Conservation (phyloP, 345 rosid genomes). For the Citrus sp. region DNA sequence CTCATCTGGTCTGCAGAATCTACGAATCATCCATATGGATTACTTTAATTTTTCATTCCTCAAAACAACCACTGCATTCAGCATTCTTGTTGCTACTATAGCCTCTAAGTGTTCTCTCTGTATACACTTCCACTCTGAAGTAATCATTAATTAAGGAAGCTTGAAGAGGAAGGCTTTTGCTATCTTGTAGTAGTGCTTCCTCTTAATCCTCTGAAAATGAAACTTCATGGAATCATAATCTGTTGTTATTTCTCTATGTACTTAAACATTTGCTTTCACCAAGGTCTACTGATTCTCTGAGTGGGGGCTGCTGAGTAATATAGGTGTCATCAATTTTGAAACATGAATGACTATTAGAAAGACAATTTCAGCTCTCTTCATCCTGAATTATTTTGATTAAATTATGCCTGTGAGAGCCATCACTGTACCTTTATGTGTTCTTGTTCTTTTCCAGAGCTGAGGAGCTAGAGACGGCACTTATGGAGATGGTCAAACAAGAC, state of each 20-base stretch:
- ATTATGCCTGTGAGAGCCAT: not conserved
- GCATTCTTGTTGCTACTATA: not conserved
- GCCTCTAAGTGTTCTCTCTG: not conserved
- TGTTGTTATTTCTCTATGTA: not conserved
- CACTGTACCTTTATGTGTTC: slow-evolving; percentile 2
- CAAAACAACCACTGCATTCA: not conserved
- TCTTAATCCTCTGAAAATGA: not conserved
- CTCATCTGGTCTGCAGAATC: not conserved
- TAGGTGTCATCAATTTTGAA: slow-evolving; percentile 7
- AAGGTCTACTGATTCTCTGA: not conserved
- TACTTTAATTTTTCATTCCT: not conserved
- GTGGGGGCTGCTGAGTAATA: not conserved
- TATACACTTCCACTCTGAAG: not conserved
- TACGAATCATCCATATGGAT: not conserved
- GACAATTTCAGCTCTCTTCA: not conserved
- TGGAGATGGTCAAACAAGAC: slow-evolving; percentile 92
- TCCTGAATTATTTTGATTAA: slow-evolving; percentile 7
- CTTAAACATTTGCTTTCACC: not conserved
- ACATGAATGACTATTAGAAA: slow-evolving; percentile 9
- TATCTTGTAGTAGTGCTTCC: not conserved
- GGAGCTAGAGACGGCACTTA: slow-evolving; percentile 89
- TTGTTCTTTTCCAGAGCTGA: slow-evolving; percentile 63
- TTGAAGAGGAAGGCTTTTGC: not conserved
- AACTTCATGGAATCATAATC: not conserved
- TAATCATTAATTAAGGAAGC: not conserved